Conservation (phyloP, 2,329 filamentous ascomycete species). For the Colletotrichum sidae region DNA sequence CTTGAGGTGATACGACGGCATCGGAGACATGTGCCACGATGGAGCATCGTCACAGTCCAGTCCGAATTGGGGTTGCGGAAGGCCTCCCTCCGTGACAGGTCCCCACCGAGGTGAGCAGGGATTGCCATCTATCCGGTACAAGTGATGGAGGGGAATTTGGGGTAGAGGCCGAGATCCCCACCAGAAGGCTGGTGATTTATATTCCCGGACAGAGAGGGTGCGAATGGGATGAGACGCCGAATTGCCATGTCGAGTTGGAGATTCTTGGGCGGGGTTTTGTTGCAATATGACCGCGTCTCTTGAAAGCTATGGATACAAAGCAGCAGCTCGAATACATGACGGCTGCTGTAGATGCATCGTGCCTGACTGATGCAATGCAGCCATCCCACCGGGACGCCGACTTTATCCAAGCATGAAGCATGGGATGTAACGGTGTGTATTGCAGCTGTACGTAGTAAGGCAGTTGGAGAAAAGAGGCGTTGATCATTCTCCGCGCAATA, state of each 20-base stretch:
- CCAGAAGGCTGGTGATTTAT: conserved; percentile 24
- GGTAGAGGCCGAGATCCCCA: conserved; percentile 19
- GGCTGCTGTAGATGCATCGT: not conserved
- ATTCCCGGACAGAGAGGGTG: conserved; percentile 20
- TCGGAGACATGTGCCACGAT: conserved; percentile 12
- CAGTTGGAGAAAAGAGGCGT: conserved; percentile 33
- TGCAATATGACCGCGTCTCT: not conserved
- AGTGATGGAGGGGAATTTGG: conserved; percentile 15
- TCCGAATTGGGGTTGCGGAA: conserved; percentile 22
- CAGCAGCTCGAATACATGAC: not conserved
- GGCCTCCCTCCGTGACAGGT: conserved; percentile 19
- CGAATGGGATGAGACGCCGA: conserved; percentile 25
- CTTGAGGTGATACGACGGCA: conserved; percentile 1
- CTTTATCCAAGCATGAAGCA: not conserved
- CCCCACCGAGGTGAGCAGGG: conserved; percentile 25
- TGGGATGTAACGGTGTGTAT: conserved; percentile 13
- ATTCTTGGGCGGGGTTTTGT: not conserved
- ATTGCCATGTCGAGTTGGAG: not conserved
- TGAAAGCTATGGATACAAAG: not conserved
- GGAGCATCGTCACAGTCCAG: not conserved
- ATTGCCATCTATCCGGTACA: not conserved
- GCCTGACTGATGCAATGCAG: conserved; percentile 14
- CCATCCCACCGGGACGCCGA: not conserved
- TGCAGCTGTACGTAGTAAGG: too few species aligned
- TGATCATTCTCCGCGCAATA: conserved; percentile 17